Base-by-base conservation (phyloP, 2,329 filamentous ascomycete genomes). In the Calonectria fujianensis region DNA sequence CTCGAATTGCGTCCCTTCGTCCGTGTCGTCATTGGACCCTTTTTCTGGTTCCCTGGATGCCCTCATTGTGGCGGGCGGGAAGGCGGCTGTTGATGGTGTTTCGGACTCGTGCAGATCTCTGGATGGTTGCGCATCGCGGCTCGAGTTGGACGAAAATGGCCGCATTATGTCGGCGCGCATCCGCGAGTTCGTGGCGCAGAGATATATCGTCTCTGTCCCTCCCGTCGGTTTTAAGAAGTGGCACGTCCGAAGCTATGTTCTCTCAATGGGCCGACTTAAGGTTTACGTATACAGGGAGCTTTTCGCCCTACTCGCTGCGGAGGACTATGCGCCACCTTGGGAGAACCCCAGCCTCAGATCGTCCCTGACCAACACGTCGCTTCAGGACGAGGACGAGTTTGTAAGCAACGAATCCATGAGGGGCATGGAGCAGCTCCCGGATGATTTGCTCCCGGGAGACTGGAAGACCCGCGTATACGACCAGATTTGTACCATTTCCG, bases 291-390 rank as follows among this genome's bases (percentile, higher is more conserved):
- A 83, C 69, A 76, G 81, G 16, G 84, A 86, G 14, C 82, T 85
- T 80, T 82, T 86, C 2, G 78, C 82, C 0, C 78, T 86, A 0
- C 78, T 86, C 4, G 85, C 85, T 0, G 74, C 79, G 0, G 80
- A 85, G n/a, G 78, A 83, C 24, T 85, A 85, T 13, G 75, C 82
- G 35, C 84, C 84, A 5, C 84, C 85, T 0, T 86, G 85, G 85
- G 75, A 82, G 64, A 82, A 83, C 16, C 84, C 84, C 0, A 81
- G 80, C 31, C 78, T 85, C 0, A 80, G 79, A 69, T 80, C 84
- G 0, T 85, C 83, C 11, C 74, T 86, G 39, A 86, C 85, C 11
- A 86, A 86, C 63, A 86, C 84, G 2, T 82, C 83, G 0, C 81
- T 86, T 0, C 85, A 85, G 73, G 81, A 84, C 0, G 83, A 83